phyloP scores from a whole-genome alignment of 208 protist genomes.

The Acanthamoeba royreba region DNA sequence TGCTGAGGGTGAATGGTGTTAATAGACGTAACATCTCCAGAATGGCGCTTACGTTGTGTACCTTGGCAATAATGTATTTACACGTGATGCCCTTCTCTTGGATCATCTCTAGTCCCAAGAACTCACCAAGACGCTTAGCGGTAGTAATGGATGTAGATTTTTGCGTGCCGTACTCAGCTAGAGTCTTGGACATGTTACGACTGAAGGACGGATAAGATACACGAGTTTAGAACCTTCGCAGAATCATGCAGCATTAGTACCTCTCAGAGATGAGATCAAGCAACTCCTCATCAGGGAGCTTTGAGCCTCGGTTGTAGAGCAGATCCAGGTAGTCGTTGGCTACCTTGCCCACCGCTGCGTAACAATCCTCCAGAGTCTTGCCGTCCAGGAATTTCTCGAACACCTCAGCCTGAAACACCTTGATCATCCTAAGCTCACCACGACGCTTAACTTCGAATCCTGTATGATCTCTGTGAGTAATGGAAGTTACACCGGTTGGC shows the following conservation, averaged over 20 bases:
- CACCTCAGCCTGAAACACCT: conserved; percentile 96
- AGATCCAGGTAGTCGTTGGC: conserved; percentile 97
- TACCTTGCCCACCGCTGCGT: conserved; percentile 92
- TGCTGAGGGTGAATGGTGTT: conserved; percentile 61
- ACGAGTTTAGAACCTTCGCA: not conserved
- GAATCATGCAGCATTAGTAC: not conserved
- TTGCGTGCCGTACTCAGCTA: conserved; percentile 96
- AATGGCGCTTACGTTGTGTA: not conserved
- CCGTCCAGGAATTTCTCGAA: conserved; percentile 93
- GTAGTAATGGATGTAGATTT: conserved; percentile 98
- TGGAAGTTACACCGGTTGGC: not conserved
- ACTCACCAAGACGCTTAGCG: conserved; percentile 94
- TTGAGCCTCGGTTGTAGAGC: conserved; percentile 81
- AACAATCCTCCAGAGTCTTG: conserved; percentile 92
- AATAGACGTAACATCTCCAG: not conserved
- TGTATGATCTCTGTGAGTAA: not conserved
- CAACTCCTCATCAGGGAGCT: conserved; percentile 93
- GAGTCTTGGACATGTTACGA: conserved; percentile 92
- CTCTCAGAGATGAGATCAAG: conserved; percentile 97
- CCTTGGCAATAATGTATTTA: conserved; percentile 95
- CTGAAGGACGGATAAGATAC: not conserved
- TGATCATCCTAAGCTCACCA: conserved; percentile 99
- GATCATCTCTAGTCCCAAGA: conserved; percentile 97
- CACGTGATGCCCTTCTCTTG: conserved; percentile 95
- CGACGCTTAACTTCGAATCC: conserved; percentile 99